Base-by-base conservation (phyloP, 2,329 filamentous ascomycete genomes). In the Grosmannia clavigera region DNA sequence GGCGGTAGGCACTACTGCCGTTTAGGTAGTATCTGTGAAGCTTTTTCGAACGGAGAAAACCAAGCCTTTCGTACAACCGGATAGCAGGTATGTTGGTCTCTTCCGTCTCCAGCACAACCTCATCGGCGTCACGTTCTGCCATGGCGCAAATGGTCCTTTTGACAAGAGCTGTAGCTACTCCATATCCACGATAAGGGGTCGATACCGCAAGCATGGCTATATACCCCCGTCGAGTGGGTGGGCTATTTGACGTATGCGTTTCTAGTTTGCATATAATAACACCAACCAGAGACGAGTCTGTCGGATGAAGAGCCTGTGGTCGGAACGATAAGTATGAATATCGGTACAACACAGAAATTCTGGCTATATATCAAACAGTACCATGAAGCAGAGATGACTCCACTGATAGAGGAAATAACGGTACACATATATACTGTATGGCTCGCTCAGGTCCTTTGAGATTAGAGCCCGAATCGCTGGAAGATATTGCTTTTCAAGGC, bases 381-480 rank as follows among this genome's bases (percentile, higher is more conserved):
- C 91, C 85, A 97, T 89, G 74, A 90, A 97, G 74, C 94, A 99
- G n/a, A 99, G 77, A 69, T 97, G 87, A 5, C 89, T 88, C 94
- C 94, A 99, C 81, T 97, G 91, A 70, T 95, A 96, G 22, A 99
- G 78, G 68, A 99, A 99, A 72, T 99, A 99, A 38, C 94, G 85
- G 73, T 97, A 99, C 61, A 99, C 94, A 76, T 99, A 99, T 71
- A 99, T 97, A 74, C 92, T 97, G 73, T 99, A 99, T 1, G 94
- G 94, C 73, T 99, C 94, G 66, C 92, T 97, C 57, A 99, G 81
- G 70, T 97, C 94, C 68, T 92, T 95, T 53, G 92, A 94, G 68
- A 99, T 99, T 69, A 99, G 76, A 61, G 92, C 86, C 60, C 92
- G 86, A 73, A 99, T 96, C 51, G 90, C 85, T 43, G 91, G 85